Conservation (phyloP, 2,329 filamentous ascomycete genomes). For the Trichoderma polysporum region DNA sequence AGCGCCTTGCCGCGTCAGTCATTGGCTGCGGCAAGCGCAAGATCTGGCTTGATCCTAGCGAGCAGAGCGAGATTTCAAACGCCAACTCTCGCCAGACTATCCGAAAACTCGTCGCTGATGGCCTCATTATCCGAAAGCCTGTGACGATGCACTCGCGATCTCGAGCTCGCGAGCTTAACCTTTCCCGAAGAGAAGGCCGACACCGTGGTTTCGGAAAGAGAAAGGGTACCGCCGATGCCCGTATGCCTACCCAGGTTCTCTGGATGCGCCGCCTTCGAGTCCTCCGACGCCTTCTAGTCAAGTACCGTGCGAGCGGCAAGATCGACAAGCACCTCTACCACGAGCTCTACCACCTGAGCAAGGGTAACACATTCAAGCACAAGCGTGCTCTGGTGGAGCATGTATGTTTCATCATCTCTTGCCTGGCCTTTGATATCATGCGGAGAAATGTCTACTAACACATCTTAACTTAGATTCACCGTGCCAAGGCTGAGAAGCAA, state of each 20-base stretch:
- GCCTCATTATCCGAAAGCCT: conserved; percentile 99
- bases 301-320: conserved; percentile 99
- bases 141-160: conserved; percentile 99
- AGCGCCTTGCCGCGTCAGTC: conserved; percentile 98
- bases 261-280: conserved; percentile 99
- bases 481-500: conserved; percentile 98
- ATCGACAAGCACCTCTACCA: conserved; percentile 99
- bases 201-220: conserved; percentile 99
- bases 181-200: conserved; percentile 89
- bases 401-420: conserved; percentile 63
- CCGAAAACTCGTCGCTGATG: conserved; percentile 99
- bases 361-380: conserved; percentile 99
- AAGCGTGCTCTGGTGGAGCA: conserved; percentile 99
- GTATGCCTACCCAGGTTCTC: conserved; percentile 97
- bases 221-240: conserved; percentile 99
- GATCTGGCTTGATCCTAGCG: conserved; percentile 99
- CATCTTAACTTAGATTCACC: conserved; percentile 75
- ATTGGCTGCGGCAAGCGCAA: conserved; percentile 99
- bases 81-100: conserved; percentile 99
- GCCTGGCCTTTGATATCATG: background rate
- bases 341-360: conserved; percentile 99
- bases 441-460: conserved; percentile 16
- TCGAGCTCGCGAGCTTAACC: conserved; percentile 92
- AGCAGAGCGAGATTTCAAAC: conserved; percentile 99
- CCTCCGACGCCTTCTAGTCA: conserved; percentile 97